These are phyloP conservation scores for Suillus hirtellus DNA, from an alignment of 768 basidiomycete species.

Conservation along the genomic window DNA sequence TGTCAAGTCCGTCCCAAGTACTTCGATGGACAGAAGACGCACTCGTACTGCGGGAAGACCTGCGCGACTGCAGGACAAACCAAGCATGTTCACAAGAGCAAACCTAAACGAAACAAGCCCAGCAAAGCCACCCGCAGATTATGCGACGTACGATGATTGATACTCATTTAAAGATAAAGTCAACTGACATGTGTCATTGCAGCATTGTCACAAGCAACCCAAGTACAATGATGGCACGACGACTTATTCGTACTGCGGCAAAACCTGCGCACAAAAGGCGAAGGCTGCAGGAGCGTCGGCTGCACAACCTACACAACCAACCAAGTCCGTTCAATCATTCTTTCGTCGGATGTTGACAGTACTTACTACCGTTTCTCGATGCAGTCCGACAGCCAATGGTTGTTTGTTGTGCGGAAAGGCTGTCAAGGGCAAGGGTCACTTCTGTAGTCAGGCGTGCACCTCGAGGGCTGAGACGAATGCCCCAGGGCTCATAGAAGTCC, in stretches of 20 bases:
- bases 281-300: conserved; percentile 25
- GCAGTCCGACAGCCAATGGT: conserved; percentile 40
- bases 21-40: conserved; percentile 54
- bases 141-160: conserved; percentile 47
- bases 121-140: conserved; percentile 35
- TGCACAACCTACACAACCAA: conserved; percentile 18
- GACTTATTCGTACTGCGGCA: conserved; percentile 63
- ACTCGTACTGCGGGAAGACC: conserved; percentile 59
- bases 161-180: not conserved
- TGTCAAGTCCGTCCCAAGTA: conserved; percentile 59
- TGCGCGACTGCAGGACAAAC: conserved; percentile 44
- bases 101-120: conserved; percentile 28
- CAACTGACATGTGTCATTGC: conserved; percentile 14
- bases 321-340: conserved; percentile 32
- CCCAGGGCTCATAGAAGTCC: conserved; percentile 61
- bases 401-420: conserved; percentile 64
- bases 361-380: conserved; percentile 33
- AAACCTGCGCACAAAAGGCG: conserved; percentile 57
- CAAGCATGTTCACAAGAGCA: conserved; percentile 17
- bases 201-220: conserved; percentile 63
- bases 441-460: conserved; percentile 57
- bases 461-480: conserved; percentile 55
- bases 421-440: conserved; percentile 59
- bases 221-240: conserved; percentile 59
- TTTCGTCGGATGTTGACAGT: conserved; percentile 28